Evolutionary conservation across 1,284 basidiomycete species (phyloP).

Genomic region (Pseudozyma thailandica): DNA sequence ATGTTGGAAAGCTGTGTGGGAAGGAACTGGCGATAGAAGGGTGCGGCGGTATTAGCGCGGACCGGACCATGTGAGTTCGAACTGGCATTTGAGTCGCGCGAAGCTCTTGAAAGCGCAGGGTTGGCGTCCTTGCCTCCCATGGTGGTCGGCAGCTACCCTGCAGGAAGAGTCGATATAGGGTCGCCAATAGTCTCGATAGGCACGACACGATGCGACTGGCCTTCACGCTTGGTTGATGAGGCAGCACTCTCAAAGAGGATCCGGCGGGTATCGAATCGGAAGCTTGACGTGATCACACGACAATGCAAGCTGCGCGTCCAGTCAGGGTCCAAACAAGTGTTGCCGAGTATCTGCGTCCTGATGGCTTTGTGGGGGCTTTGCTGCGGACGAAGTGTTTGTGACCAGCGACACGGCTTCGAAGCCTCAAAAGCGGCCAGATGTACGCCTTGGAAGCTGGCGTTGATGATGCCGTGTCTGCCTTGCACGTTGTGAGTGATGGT

Average conservation of each 20-base stretch:
- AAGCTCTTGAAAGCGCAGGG: conserved; percentile 26
- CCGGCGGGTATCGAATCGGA: not conserved
- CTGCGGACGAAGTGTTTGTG: no score
- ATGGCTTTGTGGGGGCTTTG: no score
- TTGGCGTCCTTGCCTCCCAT: conserved; percentile 42
- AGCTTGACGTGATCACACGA: not conserved
- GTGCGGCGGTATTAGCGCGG: conserved; percentile 12
- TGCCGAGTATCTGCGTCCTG: no score
- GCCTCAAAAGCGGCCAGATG: not conserved
- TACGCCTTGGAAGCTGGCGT: not conserved
- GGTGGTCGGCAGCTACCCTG: not conserved
- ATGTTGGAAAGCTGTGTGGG: conserved; percentile 43
- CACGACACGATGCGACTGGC: no score
- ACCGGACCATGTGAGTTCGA: conserved; percentile 5
- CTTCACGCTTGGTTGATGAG: no score
- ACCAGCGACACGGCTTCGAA: not conserved
- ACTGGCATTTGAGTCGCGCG: conserved; percentile 16
- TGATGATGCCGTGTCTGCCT: not conserved
- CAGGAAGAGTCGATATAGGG: not conserved
- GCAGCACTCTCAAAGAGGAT: not conserved
- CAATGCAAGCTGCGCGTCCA: not conserved
- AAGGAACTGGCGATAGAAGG: conserved; percentile 54
- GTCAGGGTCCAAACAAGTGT: conserved; percentile 2
- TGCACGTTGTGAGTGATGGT: conserved; percentile 4
- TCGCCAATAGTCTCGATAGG: no score